Conservation (phyloP, 441 rosid genomes). For the Raphanus hybrid region DNA sequence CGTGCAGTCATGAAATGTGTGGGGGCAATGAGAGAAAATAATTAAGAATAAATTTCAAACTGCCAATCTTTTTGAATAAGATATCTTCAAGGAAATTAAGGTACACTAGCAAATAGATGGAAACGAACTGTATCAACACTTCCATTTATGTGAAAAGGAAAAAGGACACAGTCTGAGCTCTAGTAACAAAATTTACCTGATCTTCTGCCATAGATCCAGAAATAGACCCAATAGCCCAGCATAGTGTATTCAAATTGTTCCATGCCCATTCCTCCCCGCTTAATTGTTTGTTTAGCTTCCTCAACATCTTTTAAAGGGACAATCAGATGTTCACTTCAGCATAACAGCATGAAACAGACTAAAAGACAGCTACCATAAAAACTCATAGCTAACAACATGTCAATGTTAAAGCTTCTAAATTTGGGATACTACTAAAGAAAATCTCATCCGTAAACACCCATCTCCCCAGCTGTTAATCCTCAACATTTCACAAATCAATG, state of each 20-base stretch:
- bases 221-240: slow-evolving; percentile 99
- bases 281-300: slow-evolving; percentile 93
- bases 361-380: slow-evolving; percentile 8
- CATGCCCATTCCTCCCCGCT: slow-evolving; percentile 99
- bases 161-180: neutral
- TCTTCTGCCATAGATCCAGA: slow-evolving; percentile 99
- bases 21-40: neutral
- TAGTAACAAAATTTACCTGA: slow-evolving; percentile 59
- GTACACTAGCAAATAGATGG: neutral
- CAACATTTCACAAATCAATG: slow-evolving; percentile 11
- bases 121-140: neutral
- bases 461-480: neutral
- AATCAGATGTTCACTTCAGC: slow-evolving; percentile 27
- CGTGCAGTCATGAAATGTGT: neutral
- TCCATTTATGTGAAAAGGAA: neutral
- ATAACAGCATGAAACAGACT: slow-evolving; percentile 22
- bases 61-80: slow-evolving; percentile 1
- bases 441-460: neutral
- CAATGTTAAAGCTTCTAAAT: neutral
- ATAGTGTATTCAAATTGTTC: slow-evolving; percentile 95
- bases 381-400: slow-evolving; percentile 1
- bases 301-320: slow-evolving; percentile 72
- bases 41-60: neutral
- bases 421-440: neutral
- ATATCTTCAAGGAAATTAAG: neutral